These are phyloP conservation scores for Tylopilus felleus DNA, from an alignment of 768 basidiomycete genomes.

Conservation along the genomic window DNA sequence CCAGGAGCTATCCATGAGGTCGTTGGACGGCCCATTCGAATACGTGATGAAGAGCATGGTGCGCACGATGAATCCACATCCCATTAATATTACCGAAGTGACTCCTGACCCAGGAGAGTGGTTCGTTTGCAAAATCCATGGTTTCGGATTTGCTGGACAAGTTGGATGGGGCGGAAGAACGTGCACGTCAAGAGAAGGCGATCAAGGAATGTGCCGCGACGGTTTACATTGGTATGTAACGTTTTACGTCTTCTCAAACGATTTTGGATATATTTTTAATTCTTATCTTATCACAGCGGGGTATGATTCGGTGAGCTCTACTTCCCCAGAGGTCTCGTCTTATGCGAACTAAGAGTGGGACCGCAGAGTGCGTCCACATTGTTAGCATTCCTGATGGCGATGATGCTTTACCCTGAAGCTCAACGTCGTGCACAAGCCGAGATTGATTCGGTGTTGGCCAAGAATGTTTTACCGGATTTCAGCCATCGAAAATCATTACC, in stretches of 20 bases:
- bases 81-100: not conserved
- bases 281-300: slow-evolving; percentile 16
- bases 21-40: slow-evolving; percentile 28
- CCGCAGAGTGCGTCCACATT: slow-evolving; percentile 24
- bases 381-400: slow-evolving; percentile 26
- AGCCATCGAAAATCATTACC: slow-evolving; percentile 23
- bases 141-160: slow-evolving; percentile 26
- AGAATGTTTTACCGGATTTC: slow-evolving; percentile 23
- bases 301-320: slow-evolving; percentile 23
- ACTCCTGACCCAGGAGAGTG: slow-evolving; percentile 17
- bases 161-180: slow-evolving; percentile 15
- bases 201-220: slow-evolving; percentile 30
- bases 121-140: slow-evolving; percentile 27
- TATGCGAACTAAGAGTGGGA: not conserved
- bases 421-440: slow-evolving; percentile 31
- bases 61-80: not conserved
- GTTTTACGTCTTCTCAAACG: not conserved
- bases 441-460: slow-evolving; percentile 24
- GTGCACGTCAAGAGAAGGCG: slow-evolving; percentile 17
- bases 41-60: slow-evolving; percentile 27
- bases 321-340: not conserved
- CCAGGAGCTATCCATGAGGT: slow-evolving; percentile 22
- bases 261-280: not conserved
- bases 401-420: slow-evolving; percentile 30
- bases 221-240: slow-evolving; percentile 29